These are phyloP conservation scores for Leucosporidium scottii DNA, from an alignment of 768 basidiomycete species.

Conservation along the genomic window DNA sequence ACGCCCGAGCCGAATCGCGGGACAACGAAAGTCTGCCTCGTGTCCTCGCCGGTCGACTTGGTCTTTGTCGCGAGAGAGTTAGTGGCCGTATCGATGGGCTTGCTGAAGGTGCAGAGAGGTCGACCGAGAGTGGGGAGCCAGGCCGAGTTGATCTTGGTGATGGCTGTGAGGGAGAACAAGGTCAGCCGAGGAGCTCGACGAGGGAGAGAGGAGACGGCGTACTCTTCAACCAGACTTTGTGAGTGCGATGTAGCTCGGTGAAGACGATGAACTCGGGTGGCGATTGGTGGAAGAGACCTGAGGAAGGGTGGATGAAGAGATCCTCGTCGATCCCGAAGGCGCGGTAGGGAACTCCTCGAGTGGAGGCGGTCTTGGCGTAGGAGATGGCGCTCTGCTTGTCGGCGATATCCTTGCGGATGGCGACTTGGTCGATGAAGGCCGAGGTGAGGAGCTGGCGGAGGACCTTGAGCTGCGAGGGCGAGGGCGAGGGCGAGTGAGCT, in stretches of 20 bases:
- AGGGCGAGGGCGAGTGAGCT: neutral
- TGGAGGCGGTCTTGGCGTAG: conserved; percentile 60
- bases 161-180: conserved; percentile 46
- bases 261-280: conserved; percentile 85
- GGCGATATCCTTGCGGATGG: conserved; percentile 76
- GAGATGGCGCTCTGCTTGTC: conserved; percentile 48
- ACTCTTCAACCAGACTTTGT: conserved; percentile 74
- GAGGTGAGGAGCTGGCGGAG: conserved; percentile 79
- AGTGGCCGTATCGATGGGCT: conserved; percentile 20
- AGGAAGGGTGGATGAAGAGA: conserved; percentile 86
- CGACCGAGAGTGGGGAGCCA: conserved; percentile 78
- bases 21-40: conserved; percentile 59
- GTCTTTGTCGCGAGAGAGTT: conserved; percentile 11
- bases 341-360: conserved; percentile 72
- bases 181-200: conserved; percentile 3
- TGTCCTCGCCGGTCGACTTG: conserved; percentile 41
- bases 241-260: conserved; percentile 71
- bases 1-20: conserved; percentile 78
- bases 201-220: conserved; percentile 24
- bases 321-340: conserved; percentile 74
- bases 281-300: conserved; percentile 57
- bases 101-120: conserved; percentile 68
- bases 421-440: conserved; percentile 91
- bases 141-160: conserved; percentile 75
- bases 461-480: conserved; percentile 63